These are phyloP conservation scores for Torulaspora delbrueckii DNA, from an alignment of 805 yeast genomes.

Conservation along the genomic window DNA sequence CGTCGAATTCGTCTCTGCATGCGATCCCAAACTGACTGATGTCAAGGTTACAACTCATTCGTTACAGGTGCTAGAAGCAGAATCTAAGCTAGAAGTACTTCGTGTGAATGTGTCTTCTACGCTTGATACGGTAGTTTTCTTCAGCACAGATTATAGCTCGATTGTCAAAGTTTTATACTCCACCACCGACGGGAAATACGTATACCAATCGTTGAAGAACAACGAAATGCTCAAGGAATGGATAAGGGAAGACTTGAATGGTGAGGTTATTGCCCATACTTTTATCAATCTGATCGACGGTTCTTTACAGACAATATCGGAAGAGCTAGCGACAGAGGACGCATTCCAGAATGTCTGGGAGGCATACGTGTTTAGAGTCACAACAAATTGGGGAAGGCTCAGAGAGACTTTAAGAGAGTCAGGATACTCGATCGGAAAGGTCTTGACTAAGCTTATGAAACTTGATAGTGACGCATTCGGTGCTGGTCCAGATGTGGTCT, in stretches of 20 bases:
- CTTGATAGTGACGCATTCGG: slow-evolving; percentile 17
- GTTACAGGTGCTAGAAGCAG: slow-evolving; percentile 20
- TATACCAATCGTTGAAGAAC: slow-evolving; percentile 20
- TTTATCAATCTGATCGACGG: slow-evolving; percentile 22
- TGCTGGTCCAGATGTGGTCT: slow-evolving; percentile 29
- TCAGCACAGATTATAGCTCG: slow-evolving; percentile 18
- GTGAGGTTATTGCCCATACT: slow-evolving; percentile 36
- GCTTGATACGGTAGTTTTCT: slow-evolving; percentile 16
- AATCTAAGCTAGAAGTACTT: slow-evolving; percentile 15
- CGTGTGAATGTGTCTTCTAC: slow-evolving; percentile 12
- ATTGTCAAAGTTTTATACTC: slow-evolving; percentile 14
- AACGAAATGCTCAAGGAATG: slow-evolving; percentile 32
- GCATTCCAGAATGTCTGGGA: slow-evolving; percentile 10
- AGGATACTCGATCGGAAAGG: slow-evolving; percentile 22
- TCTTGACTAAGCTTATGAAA: slow-evolving; percentile 17
- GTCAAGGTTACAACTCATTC: slow-evolving; percentile 9
- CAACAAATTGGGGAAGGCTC: slow-evolving; percentile 21
- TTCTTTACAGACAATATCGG: slow-evolving; percentile 11
- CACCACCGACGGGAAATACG: slow-evolving; percentile 14
- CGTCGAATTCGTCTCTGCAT: slow-evolving; percentile 14
- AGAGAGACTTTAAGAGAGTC: slow-evolving; percentile 14
- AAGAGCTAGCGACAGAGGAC: slow-evolving; percentile 23
- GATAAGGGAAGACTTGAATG: slow-evolving; percentile 43
- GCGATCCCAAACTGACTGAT: slow-evolving; percentile 16
- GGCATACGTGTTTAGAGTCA: slow-evolving; percentile 32